phyloP scores from a whole-genome alignment of 768 basidiomycete genomes.

The Cubamyces sp. region DNA sequence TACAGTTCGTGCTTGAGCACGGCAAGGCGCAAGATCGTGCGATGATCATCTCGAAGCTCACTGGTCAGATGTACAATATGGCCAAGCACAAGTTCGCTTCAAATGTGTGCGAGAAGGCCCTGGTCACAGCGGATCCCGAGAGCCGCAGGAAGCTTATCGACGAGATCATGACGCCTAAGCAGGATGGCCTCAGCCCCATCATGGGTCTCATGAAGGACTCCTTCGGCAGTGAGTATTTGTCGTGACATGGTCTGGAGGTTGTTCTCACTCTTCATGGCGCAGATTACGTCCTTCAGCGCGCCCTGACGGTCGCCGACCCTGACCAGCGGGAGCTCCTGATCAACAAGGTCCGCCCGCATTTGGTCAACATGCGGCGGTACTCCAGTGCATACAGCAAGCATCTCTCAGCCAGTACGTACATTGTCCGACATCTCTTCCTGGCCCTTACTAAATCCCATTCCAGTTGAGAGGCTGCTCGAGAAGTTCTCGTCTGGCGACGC shows the following conservation, averaged over 20 bases:
- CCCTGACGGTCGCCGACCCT: conserved; percentile 67
- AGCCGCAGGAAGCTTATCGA: conserved; percentile 74
- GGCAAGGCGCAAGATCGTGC: conserved; percentile 72
- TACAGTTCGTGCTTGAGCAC: conserved; percentile 89
- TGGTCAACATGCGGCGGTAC: conserved; percentile 71
- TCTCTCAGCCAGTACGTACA: conserved; percentile 70
- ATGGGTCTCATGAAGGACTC: conserved; percentile 86
- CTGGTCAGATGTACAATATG: conserved; percentile 78
- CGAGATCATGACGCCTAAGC: conserved; percentile 72
- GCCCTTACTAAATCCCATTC: conserved; percentile 2
- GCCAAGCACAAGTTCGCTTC: conserved; percentile 92
- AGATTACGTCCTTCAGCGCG: conserved; percentile 90
- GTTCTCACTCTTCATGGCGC: not conserved
- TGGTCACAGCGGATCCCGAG: conserved; percentile 64
- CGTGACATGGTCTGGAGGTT: not conserved
- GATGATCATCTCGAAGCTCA: conserved; percentile 67
- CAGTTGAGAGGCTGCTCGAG: conserved; percentile 74
- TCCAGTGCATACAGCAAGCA: conserved; percentile 81
- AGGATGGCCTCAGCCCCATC: conserved; percentile 68
- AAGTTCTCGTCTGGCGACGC: conserved; percentile 39
- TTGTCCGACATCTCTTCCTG: conserved; percentile 5
- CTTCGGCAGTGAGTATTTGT: conserved; percentile 70
- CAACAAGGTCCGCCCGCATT: conserved; percentile 63
- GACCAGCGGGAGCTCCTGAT: conserved; percentile 73
- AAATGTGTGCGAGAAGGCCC: conserved; percentile 93